A percentile compares a stretch with the other conserved stretches of the same genome.
These are phyloP conservation scores for Hemisphaericaspora xylofermentans DNA, from an alignment of 1,139 yeast genomes.

Conservation along the genomic window DNA sequence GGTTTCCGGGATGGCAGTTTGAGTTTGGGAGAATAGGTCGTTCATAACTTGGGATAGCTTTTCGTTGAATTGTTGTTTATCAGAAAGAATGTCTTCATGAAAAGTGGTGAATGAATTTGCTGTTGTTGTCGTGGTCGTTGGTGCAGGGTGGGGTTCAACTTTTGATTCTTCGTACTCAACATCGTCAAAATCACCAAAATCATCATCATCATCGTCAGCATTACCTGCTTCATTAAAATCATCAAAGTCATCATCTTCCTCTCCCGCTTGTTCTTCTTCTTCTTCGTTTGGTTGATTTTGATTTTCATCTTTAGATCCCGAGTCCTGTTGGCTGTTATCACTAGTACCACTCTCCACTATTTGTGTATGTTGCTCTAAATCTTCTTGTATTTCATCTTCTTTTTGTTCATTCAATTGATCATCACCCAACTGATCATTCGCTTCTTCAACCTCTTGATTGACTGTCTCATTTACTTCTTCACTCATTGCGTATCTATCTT, in stretches of 20 bases:
- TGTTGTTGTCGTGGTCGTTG: not conserved
- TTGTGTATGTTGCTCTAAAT: slow-evolving; percentile 2
- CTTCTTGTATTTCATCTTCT: slow-evolving; percentile 4
- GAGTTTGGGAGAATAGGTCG: slow-evolving; percentile 20
- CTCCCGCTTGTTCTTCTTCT: slow-evolving; percentile 3
- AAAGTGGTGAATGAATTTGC: slow-evolving; percentile 5
- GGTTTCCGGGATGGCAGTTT: not conserved
- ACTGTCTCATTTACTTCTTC: not conserved
- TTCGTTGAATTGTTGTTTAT: slow-evolving; percentile 15
- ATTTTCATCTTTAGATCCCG: too few species aligned
- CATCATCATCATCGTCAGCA: slow-evolving; percentile 7
- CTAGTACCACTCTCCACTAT: not conserved
- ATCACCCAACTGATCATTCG: not conserved
- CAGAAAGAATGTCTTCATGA: slow-evolving; percentile 16
- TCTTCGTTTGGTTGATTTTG: slow-evolving; percentile 9
- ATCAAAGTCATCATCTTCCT: slow-evolving; percentile 10
- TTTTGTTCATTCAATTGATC: slow-evolving; percentile 3
- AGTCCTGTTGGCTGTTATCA: too few species aligned
- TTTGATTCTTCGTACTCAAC: slow-evolving; percentile 11
- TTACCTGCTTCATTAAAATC: slow-evolving; percentile 10
- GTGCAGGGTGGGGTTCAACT: not conserved
- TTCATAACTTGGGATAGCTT: slow-evolving; percentile 22
- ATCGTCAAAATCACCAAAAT: slow-evolving; percentile 14
- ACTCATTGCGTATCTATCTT: not conserved
- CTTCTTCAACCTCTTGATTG: not conserved